Percentiles rank a stretch among this genome's conserved stretches.
Conservation (phyloP, 495 filamentous ascomycete species). For the Xylaria grammica region DNA sequence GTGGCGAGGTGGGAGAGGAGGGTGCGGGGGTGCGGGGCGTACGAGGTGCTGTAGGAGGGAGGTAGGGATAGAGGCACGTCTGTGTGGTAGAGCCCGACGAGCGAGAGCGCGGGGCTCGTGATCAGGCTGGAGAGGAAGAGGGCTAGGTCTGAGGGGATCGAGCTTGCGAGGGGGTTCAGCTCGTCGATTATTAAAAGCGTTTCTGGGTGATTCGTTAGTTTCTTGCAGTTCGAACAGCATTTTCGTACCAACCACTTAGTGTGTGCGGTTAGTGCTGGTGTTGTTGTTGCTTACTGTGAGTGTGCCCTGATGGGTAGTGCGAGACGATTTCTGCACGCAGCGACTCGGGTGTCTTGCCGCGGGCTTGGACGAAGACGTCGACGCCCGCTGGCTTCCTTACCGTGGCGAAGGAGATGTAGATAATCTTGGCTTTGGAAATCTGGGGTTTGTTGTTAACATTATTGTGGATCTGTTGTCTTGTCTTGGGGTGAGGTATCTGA, state of each 20-base stretch:
- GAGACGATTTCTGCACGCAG: constrained; percentile 63
- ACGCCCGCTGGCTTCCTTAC: constrained; percentile 58
- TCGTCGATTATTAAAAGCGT: constrained; percentile 67
- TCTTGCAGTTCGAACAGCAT: no score
- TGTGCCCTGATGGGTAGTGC: constrained; percentile 50
- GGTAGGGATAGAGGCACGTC: constrained; percentile 59
- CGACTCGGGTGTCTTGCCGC: constrained; percentile 58
- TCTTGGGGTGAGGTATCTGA: constrained; percentile 44
- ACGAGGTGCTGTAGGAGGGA: constrained; percentile 46
- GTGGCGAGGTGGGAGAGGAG: constrained; percentile 56
- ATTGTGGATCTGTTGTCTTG: constrained; percentile 3
- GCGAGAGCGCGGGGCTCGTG: constrained; percentile 51
- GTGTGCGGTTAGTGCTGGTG: neutral
- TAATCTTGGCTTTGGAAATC: constrained; percentile 60
- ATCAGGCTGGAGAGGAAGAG: constrained; percentile 62
- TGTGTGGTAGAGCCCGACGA: constrained; percentile 70
- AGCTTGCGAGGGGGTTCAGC: constrained; percentile 57
- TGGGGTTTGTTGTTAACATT: constrained; percentile 30
- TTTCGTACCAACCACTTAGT: no score
- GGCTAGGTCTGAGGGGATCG: constrained; percentile 48
- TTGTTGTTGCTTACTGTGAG: constrained; percentile 40
- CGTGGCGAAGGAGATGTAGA: constrained; percentile 82
- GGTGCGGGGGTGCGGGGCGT: constrained; percentile 73
- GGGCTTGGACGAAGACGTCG: constrained; percentile 68
- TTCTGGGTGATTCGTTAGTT: constrained; percentile 48